Evolutionary conservation across 371 early-diverging fungal genomes (phyloP).

Genomic region (Apophysomyces ossiformis): DNA sequence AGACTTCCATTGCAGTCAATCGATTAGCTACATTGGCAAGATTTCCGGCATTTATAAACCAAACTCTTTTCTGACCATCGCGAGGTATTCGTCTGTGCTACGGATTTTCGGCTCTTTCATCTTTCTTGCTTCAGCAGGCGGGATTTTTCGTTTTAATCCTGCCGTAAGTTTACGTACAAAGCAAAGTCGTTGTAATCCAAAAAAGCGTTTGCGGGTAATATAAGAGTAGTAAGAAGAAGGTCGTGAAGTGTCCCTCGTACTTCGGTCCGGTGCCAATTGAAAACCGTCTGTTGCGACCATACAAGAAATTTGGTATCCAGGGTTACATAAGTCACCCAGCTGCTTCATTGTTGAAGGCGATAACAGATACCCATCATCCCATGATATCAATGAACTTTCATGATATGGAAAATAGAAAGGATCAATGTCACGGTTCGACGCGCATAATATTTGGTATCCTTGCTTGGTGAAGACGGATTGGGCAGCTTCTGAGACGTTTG

Average conservation of each 20-base stretch:
- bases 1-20: neutral
- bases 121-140: neutral
- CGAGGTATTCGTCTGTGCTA: constrained; percentile 1
- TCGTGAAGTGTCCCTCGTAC: neutral
- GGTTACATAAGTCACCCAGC: neutral
- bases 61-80: constrained; percentile 2
- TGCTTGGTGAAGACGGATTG: neutral
- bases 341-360: neutral
- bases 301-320: neutral
- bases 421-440: neutral
- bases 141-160: neutral
- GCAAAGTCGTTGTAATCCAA: neutral
- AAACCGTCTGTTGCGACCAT: neutral
- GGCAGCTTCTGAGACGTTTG: neutral
- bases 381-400: neutral
- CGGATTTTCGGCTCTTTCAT: neutral
- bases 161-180: neutral
- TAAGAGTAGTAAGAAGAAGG: neutral
- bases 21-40: neutral
- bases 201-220: neutral
- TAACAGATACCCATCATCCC: neutral
- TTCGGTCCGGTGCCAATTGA: neutral
- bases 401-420: neutral
- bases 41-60: neutral
- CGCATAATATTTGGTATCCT: neutral